These are phyloP conservation scores for Lichtheimia corymbifera DNA, from an alignment of 371 early-diverging fungal species.

Conservation along the genomic window DNA sequence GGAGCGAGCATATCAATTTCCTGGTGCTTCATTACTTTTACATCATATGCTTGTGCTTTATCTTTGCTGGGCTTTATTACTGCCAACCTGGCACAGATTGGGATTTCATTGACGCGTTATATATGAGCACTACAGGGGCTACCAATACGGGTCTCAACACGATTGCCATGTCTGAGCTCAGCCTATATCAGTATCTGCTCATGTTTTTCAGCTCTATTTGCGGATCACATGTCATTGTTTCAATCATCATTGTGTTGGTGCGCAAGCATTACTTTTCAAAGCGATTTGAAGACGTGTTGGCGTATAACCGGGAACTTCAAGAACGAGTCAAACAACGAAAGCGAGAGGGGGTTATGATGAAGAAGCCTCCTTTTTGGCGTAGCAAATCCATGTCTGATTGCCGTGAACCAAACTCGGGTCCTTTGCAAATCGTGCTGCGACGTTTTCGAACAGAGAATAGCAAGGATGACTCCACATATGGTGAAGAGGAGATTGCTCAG, in stretches of 20 bases:
- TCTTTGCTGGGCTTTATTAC: conserved; percentile 32
- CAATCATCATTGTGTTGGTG: conserved; percentile 34
- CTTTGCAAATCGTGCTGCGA: conserved; percentile 3
- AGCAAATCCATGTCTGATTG: neutral
- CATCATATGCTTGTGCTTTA: conserved; percentile 20
- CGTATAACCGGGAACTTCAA: conserved; percentile 20
- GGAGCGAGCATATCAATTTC: conserved; percentile 32
- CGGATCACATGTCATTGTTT: conserved; percentile 31
- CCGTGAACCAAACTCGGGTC: conserved; percentile 17
- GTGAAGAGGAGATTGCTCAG: neutral
- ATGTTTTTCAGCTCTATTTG: conserved; percentile 28
- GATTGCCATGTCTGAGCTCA: conserved; percentile 31
- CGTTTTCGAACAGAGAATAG: neutral
- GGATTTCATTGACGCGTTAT: conserved; percentile 35
- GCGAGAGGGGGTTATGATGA: neutral
- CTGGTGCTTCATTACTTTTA: conserved; percentile 38
- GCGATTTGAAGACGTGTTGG: conserved; percentile 35
- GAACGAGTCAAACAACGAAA: too few species aligned
- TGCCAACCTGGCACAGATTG: conserved; percentile 35
- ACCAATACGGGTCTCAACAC: conserved; percentile 43
- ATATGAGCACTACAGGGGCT: conserved; percentile 30
- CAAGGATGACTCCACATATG: neutral
- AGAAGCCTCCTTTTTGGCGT: neutral
- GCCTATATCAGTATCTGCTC: conserved; percentile 30
- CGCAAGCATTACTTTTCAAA: conserved; percentile 37